Evolutionary conservation across 768 basidiomycete species (phyloP).

Genomic region (Boletus tomentosulus): DNA sequence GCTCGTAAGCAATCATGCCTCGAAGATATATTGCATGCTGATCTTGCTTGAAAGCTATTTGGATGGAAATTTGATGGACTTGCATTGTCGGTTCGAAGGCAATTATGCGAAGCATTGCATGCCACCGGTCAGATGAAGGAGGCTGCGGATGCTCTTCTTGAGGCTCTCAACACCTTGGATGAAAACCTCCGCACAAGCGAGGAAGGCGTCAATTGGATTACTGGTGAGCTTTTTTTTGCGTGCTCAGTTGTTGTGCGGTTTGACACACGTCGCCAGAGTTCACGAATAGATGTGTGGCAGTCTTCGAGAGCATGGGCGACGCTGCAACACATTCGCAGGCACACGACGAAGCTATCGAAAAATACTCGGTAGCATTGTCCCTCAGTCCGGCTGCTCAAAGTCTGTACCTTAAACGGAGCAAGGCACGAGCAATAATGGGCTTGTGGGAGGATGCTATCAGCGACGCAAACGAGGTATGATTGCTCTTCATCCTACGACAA

Average conservation of each 20-base stretch:
- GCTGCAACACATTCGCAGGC: slow-evolving; percentile 1
- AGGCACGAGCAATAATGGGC: slow-evolving; percentile 2
- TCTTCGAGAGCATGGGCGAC: slow-evolving; percentile 11
- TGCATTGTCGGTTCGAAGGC: slow-evolving; percentile 3
- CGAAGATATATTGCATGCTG: neutral
- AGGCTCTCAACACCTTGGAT: slow-evolving; percentile 2
- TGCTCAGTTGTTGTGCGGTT: neutral
- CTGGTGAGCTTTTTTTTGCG: neutral
- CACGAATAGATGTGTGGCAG: slow-evolving; percentile 1
- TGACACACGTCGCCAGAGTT: slow-evolving; percentile 1
- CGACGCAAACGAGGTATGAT: slow-evolving; percentile 12
- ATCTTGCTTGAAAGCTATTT: slow-evolving; percentile 9
- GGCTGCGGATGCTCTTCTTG: slow-evolving; percentile 7
- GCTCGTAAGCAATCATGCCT: slow-evolving; percentile 2
- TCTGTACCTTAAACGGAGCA: slow-evolving; percentile 14
- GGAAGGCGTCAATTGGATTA: slow-evolving; percentile 2
- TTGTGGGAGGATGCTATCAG: slow-evolving; percentile 14
- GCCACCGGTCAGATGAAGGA: slow-evolving; percentile 10
- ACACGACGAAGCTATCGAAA: slow-evolving; percentile 12
- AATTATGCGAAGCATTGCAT: slow-evolving; percentile 12
- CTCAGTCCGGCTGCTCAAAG: slow-evolving; percentile 1
- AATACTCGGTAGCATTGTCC: slow-evolving; percentile 12
- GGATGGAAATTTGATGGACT: slow-evolving; percentile 11
- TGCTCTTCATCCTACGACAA: neutral
- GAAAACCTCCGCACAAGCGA: neutral